Conservation (phyloP, 2,329 filamentous ascomycete genomes). For the Penicillium occitanis region DNA sequence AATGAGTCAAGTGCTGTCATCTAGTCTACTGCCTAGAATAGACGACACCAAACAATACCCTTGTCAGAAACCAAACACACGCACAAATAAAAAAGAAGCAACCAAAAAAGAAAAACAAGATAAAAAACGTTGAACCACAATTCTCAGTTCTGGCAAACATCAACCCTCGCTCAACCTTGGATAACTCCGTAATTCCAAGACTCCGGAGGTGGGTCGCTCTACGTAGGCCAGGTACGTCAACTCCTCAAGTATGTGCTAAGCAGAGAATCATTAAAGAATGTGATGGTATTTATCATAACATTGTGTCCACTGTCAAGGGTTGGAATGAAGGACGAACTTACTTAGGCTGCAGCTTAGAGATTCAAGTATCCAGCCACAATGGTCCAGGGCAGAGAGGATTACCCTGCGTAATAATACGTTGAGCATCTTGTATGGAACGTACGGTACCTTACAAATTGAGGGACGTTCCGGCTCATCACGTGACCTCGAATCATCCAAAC, state of each 20-base stretch:
- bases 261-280: not conserved
- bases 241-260: not conserved
- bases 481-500: not conserved
- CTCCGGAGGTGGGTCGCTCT: slow-evolving; percentile 9
- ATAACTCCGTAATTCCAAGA: slow-evolving; percentile 11
- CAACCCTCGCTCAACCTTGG: slow-evolving; percentile 1
- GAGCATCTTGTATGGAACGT: not conserved
- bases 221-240: not conserved
- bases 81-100: not conserved
- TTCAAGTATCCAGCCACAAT: not conserved
- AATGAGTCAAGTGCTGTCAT: not conserved
- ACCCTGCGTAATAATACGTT: not conserved
- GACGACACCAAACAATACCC: not conserved
- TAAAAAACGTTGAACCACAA: not conserved
- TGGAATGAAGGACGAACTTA: not conserved
- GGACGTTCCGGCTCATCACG: not conserved
- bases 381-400: not conserved
- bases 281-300: not conserved
- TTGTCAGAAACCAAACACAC: not conserved
- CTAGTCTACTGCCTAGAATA: not conserved
- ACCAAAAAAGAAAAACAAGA: not conserved
- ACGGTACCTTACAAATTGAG: not conserved
- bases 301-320: not conserved
- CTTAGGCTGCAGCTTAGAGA: not conserved
- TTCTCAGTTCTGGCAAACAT: not conserved